Base-by-base conservation (phyloP, 176 grass and related monocot species). In the Triticum dicoccoides region DNA sequence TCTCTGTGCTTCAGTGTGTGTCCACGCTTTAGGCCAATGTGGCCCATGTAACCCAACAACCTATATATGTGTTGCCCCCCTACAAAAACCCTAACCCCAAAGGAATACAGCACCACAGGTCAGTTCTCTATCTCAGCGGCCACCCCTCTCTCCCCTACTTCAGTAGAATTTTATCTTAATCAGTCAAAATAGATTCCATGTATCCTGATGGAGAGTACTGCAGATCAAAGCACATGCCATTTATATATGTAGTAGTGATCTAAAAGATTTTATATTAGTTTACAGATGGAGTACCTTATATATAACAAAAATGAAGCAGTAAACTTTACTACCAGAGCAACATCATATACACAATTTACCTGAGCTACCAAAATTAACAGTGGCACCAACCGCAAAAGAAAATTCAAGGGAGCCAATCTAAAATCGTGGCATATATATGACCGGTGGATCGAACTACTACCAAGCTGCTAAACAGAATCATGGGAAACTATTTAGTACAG, bases 401-500 rank as follows among this genome's bases (percentile, higher is more conserved):
- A 76, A 1, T 76, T 51, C 2, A 76, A 76, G 25, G 8, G 42
- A 29, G 77, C 44, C 52, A 2, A 25, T 20, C 78, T 83, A 11
- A 80, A 75, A 32, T 21, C 8, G 13, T 67, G 64, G 34, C 18
- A 21, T 59, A 59, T 30, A 38, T 64, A 70, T 64, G n/a, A 77
- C 58, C 1, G 9, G 69, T 54, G 17, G 69, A 63, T 24, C 38
- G 9, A 84, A 69, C 69, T 64, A 64, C 69, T 81, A 30, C 87
- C 81, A 27, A 84, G 8, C 8, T 69, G 23, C 37, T 61, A 68
- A 38, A 89, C 37, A 82, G 17, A 18, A 84, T 80, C 47, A 81
- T 69, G 27, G 17, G 20, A 78, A 87, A 33, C 39, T 88, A 49
- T 87, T 68, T 29, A 34, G n/a, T 76, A 69, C 69, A 80, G 11